phyloP scores from a whole-genome alignment of 768 basidiomycete species.

The Strobilomyces confusus region DNA sequence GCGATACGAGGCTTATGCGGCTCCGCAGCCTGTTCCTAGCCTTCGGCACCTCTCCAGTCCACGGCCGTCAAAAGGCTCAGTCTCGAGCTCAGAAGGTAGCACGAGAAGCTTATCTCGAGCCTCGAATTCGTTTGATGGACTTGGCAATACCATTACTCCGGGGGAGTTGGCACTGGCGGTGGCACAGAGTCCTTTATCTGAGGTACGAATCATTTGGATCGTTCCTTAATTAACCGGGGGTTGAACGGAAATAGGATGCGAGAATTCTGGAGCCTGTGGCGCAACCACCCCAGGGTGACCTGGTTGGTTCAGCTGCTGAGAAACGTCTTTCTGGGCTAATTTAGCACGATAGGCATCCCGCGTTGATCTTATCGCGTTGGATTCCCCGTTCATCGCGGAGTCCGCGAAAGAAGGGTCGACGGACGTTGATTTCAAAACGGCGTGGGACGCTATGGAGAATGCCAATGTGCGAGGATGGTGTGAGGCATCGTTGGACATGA shows the following conservation, averaged over 20 bases:
- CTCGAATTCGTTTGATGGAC: slow-evolving; percentile 22
- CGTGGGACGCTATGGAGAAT: slow-evolving; percentile 54
- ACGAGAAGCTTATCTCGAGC: slow-evolving; percentile 30
- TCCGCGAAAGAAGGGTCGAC: slow-evolving; percentile 21
- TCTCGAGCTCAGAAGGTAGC: slow-evolving; percentile 34
- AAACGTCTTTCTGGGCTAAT: slow-evolving; percentile 11
- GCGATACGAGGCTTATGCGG: slow-evolving; percentile 67
- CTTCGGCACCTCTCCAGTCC: slow-evolving; percentile 35
- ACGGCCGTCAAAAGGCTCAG: slow-evolving; percentile 32
- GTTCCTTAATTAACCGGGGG: neutral
- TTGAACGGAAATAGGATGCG: slow-evolving; percentile 14
- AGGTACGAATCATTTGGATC: slow-evolving; percentile 17
- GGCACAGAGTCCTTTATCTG: slow-evolving; percentile 13
- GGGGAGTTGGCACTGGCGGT: slow-evolving; percentile 30
- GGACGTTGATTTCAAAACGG: slow-evolving; percentile 45
- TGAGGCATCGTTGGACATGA: slow-evolving; percentile 48
- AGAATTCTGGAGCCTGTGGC: neutral
- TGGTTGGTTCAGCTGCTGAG: slow-evolving; percentile 14
- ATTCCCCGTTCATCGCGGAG: slow-evolving; percentile 63
- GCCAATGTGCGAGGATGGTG: slow-evolving; percentile 65
- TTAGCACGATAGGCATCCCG: slow-evolving; percentile 28
- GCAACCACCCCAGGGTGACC: slow-evolving; percentile 11
- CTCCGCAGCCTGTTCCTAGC: slow-evolving; percentile 50
- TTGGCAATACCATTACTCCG: slow-evolving; percentile 28
- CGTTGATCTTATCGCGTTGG: slow-evolving; percentile 67